Evolutionary conservation across 257 asterid genomes (phyloP), one percentile per base, ranked within the genome.

Genomic region (Nicotiana knightiana): DNA sequence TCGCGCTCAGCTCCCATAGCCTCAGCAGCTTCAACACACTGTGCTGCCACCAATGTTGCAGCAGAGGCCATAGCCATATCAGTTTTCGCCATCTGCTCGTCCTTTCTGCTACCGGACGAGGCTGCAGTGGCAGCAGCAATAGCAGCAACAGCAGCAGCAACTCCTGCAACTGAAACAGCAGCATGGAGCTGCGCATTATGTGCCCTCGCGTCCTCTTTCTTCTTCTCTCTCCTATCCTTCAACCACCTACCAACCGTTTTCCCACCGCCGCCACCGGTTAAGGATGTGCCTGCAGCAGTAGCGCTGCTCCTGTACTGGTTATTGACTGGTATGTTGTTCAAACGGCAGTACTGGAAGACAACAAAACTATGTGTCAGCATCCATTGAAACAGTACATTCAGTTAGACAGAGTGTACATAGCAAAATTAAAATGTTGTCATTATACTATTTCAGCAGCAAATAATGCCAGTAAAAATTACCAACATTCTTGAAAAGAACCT

Each of bases 61-160:
- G 99, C 99, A 10, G 99, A 96, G 3, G 99, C 99, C 75, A 96
- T 92, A 0, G 98, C 99, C 98, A 93, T 93, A 79, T 96, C 98
- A 0, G 97, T 94, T 84, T 90, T 96, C 0, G 97, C 97, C 95
- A 88, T 86, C 77, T 85, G 89, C 79, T 96, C 99, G 4, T 96
- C 99, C 85, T 93, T 96, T 21, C 97, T 82, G 0, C 86, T 84
- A 0, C 92, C 93, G 1, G 97, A 92, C 0, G 98, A 86, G 3
- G 97, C 96, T 9, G 98, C 99, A 3, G 99, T 93, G 18, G 99
- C 97, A 0, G 99, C 97, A 0, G 99, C 98, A 59, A 94, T 93
- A 0, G 99, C 99, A 2, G 99, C 99, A 59, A 96, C 85, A n/a
- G 99, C 99, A 0, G 99, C 90, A 3, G 98, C 98, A 26, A 96